Percentiles rank a stretch among this genome's conserved stretches.
phyloP scores from a whole-genome alignment of 2,329 filamentous ascomycete species.

The Catunica adiposa region DNA sequence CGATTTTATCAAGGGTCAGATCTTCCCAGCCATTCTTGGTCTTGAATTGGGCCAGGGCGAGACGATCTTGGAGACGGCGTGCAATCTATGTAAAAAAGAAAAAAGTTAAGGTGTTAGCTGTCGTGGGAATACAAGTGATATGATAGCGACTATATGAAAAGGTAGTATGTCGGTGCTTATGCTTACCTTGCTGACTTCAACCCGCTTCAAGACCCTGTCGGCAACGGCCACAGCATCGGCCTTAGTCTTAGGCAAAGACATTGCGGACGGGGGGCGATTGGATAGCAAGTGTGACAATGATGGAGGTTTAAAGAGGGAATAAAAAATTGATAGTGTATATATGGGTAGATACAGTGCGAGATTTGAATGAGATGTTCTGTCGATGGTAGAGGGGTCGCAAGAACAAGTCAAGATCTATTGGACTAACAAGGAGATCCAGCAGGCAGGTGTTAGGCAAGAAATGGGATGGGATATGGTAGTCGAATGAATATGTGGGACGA shows the following conservation, averaged over 20 bases:
- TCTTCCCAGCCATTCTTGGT: constrained; percentile 92
- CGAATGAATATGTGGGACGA: neutral
- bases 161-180: neutral
- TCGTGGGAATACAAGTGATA: neutral
- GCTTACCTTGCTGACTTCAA: constrained; percentile 58
- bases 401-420: neutral
- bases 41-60: constrained; percentile 93
- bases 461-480: neutral
- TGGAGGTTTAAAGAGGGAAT: no score
- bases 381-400: neutral
- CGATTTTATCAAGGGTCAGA: constrained; percentile 68
- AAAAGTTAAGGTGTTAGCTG: neutral
- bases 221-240: constrained; percentile 47
- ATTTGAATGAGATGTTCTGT: neutral
- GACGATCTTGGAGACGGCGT: constrained; percentile 75
- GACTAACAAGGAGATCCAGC: neutral
- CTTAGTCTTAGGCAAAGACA: constrained; percentile 33
- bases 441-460: neutral
- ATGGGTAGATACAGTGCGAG: neutral
- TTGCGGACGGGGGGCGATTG: constrained; percentile 32
- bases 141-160: neutral
- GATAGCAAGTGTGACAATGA: neutral
- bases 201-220: constrained; percentile 54
- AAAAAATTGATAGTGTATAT: neutral
- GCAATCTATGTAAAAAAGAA: constrained; percentile 50